phyloP scores from a whole-genome alignment of 306 rosid species.

The Cicer pinnatifidum region DNA sequence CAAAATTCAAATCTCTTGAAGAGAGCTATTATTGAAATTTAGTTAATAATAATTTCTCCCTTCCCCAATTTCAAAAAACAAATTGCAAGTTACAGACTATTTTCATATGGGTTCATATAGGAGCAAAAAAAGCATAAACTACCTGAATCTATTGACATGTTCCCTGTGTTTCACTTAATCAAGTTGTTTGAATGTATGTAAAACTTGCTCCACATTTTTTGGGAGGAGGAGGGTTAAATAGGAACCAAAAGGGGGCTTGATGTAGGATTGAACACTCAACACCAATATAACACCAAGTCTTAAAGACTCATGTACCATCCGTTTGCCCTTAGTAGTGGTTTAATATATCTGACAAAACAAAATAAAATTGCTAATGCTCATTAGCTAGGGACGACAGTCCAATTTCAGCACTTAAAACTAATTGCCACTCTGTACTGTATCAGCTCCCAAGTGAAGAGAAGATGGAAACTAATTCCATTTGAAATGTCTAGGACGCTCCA shows the following conservation, averaged over 20 bases:
- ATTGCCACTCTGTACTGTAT: background rate
- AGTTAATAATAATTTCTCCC: too few relatives aligned
- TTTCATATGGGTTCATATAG: constrained; percentile 2
- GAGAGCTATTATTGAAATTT: too few relatives aligned
- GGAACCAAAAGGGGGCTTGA: background rate
- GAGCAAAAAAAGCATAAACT: background rate
- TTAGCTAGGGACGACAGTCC: background rate
- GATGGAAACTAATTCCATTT: constrained; percentile 1
- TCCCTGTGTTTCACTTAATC: background rate
- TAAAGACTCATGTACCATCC: background rate
- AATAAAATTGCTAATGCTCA: background rate
- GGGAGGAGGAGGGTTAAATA: background rate
- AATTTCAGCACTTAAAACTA: background rate
- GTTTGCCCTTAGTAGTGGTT: background rate
- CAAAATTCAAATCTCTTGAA: too few relatives aligned
- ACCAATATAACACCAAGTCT: background rate
- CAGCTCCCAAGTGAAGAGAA: background rate
- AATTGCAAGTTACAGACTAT: background rate
- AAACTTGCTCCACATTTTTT: background rate
- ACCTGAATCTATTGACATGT: background rate
- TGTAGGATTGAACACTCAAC: background rate
- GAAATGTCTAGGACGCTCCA: constrained; percentile 1
- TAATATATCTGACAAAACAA: background rate
- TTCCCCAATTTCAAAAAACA: too few relatives aligned
- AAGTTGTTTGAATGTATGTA: background rate